Percentiles rank a stretch among this genome's conserved stretches.
These are phyloP conservation scores for Pichia ethanolica DNA, from an alignment of 805 yeast genomes.

Conservation along the genomic window DNA sequence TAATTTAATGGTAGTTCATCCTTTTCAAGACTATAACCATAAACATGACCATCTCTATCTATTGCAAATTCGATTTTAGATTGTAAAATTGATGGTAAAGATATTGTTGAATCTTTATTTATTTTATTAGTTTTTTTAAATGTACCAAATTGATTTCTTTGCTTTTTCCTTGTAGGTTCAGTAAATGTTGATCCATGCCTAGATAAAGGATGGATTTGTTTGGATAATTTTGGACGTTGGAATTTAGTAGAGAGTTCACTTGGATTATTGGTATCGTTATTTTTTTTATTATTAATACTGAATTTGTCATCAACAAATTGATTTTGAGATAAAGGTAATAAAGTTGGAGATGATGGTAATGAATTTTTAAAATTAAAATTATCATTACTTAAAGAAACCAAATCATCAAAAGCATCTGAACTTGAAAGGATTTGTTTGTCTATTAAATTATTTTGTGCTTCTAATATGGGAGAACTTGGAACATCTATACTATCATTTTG, in stretches of 20 bases:
- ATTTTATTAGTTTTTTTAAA: neutral
- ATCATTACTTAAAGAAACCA: neutral
- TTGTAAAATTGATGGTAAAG: neutral
- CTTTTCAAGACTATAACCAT: slow-evolving; percentile 25
- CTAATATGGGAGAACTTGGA: slow-evolving; percentile 6
- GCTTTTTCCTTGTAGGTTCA: slow-evolving; percentile 22
- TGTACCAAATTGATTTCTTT: slow-evolving; percentile 8
- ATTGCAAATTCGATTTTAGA: slow-evolving; percentile 36
- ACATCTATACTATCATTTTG: neutral
- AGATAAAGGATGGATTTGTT: slow-evolving; percentile 14
- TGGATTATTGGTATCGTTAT: too few species aligned
- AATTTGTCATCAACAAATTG: neutral
- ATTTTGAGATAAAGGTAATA: slow-evolving; percentile 15
- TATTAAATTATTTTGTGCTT: neutral
- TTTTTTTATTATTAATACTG: neutral
- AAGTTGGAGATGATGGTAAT: slow-evolving; percentile 24
- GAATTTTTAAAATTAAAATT: slow-evolving; percentile 1
- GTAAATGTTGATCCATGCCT: slow-evolving; percentile 12
- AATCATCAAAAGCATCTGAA: slow-evolving; percentile 5
- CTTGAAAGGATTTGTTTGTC: neutral
- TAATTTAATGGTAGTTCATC: slow-evolving; percentile 25
- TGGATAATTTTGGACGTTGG: slow-evolving; percentile 7
- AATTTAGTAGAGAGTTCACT: neutral
- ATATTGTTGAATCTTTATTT: neutral
- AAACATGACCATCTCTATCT: slow-evolving; percentile 37